A percentile compares a stretch with the other conserved stretches of the same genome.
Evolutionary conservation across 352 stramenopile genomes (phyloP).

Genomic region (Albugo candida): DNA sequence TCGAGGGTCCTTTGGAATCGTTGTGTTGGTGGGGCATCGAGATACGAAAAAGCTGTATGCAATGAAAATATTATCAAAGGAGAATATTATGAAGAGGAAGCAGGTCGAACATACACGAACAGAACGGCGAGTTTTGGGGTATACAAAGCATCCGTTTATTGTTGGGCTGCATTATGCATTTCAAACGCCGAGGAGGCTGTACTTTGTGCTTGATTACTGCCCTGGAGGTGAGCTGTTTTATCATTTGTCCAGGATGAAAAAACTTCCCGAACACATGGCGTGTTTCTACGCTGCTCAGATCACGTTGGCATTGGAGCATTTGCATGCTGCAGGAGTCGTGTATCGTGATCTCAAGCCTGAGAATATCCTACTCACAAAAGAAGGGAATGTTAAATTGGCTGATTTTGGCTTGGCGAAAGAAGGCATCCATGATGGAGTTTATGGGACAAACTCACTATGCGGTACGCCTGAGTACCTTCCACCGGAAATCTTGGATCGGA

Average conservation of each 20-base stretch:
- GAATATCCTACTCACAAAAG: conserved; percentile 54
- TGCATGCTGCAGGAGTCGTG: conserved; percentile 67
- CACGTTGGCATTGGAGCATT: conserved; percentile 58
- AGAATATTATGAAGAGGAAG: conserved; percentile 77
- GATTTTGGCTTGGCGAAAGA: conserved; percentile 74
- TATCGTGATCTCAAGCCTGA: conserved; percentile 66
- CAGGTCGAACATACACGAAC: conserved; percentile 80
- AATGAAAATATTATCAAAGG: conserved; percentile 86
- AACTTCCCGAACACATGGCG: conserved; percentile 72
- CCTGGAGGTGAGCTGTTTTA: conserved; percentile 78
- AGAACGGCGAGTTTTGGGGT: conserved; percentile 64
- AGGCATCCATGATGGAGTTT: conserved; percentile 39
- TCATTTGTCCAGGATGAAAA: conserved; percentile 73
- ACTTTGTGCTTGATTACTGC: conserved; percentile 91
- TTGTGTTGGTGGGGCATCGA: conserved; percentile 67
- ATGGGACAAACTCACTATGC: conserved; percentile 63
- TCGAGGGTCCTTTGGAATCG: conserved; percentile 84
- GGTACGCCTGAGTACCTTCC: conserved; percentile 79
- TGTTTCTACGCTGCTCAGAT: conserved; percentile 82
- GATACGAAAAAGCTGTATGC: conserved; percentile 77
- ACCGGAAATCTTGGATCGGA: conserved; percentile 61
- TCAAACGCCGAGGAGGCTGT: conserved; percentile 81
- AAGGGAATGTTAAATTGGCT: conserved; percentile 78
- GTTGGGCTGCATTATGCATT: conserved; percentile 77
- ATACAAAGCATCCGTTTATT: conserved; percentile 75